Evolutionary conservation across 2,329 filamentous ascomycete genomes (phyloP).

Genomic region (Plenodomus lindquistii): DNA sequence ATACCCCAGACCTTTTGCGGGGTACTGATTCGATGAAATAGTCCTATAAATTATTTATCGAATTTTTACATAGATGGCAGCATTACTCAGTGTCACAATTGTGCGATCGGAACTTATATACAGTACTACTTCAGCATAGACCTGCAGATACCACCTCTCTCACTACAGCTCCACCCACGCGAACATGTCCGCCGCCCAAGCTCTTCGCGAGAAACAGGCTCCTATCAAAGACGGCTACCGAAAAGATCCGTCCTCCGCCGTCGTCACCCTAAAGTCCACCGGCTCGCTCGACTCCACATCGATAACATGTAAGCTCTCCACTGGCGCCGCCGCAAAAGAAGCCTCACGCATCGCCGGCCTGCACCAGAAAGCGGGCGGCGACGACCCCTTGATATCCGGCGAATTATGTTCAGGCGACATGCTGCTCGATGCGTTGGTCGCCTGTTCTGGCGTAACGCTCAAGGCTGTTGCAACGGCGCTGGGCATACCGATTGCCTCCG

Average conservation of each 20-base stretch:
- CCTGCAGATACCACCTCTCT: background rate
- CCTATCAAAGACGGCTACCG: conserved; percentile 54
- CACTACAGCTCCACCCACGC: background rate
- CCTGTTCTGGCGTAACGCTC: conserved; percentile 56
- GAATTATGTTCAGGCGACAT: conserved; percentile 56
- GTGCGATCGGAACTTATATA: background rate
- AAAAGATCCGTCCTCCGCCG: conserved; percentile 48
- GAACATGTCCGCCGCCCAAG: conserved; percentile 33
- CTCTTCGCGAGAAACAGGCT: conserved; percentile 53
- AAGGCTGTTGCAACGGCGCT: conserved; percentile 56
- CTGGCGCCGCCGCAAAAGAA: conserved; percentile 45
- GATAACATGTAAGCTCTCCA: conserved; percentile 54
- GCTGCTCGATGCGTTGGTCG: conserved; percentile 55
- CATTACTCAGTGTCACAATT: background rate
- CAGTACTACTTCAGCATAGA: background rate
- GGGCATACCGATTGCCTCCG: conserved; percentile 48
- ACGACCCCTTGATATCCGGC: conserved; percentile 48
- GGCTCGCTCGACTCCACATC: conserved; percentile 52
- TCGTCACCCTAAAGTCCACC: conserved; percentile 52
- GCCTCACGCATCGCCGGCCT: conserved; percentile 52
- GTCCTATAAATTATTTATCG: too few species aligned
- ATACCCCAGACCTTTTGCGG: conserved; percentile 20
- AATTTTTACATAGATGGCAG: too few species aligned
- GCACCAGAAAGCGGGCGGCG: conserved; percentile 53
- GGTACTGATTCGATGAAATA: conserved; percentile 10